phyloP scores from a whole-genome alignment of 2,329 filamentous ascomycete species.

The Penicillium sp. region DNA sequence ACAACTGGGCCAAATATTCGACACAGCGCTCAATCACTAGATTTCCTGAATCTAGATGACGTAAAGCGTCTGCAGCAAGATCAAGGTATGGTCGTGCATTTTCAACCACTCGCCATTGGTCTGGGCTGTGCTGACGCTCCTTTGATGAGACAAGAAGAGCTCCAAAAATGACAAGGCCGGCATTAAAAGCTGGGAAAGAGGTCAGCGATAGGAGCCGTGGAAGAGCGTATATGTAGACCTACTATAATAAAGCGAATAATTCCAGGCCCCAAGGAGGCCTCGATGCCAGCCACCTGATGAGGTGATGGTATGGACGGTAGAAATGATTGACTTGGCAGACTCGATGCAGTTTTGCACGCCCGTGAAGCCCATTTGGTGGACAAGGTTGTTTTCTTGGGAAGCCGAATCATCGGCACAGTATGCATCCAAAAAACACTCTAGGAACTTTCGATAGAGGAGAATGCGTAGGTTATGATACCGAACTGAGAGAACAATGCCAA shows the following conservation, averaged over 20 bases:
- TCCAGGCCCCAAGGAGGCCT: constrained; percentile 32
- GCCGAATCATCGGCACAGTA: constrained; percentile 5
- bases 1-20: constrained; percentile 23
- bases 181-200: constrained; percentile 29
- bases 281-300: constrained; percentile 19
- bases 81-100: constrained; percentile 18
- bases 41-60: constrained; percentile 30
- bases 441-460: constrained; percentile 44
- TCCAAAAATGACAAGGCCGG: constrained; percentile 36
- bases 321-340: constrained; percentile 33
- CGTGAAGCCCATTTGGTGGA: constrained; percentile 33
- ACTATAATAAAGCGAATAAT: constrained; percentile 37
- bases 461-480: constrained; percentile 46
- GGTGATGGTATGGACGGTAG: constrained; percentile 23
- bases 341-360: constrained; percentile 35
- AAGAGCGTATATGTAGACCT: constrained; percentile 10
- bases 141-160: constrained; percentile 22
- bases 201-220: constrained; percentile 1
- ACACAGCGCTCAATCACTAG: constrained; percentile 31
- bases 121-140: constrained; percentile 6
- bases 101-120: constrained; percentile 6
- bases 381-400: constrained; percentile 18
- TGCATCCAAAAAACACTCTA: constrained; percentile 39
- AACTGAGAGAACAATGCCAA: constrained; percentile 46
- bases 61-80: constrained; percentile 25